These are phyloP conservation scores for Cladosporium sp. DNA, from an alignment of 2,329 filamentous ascomycete species.

Conservation along the genomic window DNA sequence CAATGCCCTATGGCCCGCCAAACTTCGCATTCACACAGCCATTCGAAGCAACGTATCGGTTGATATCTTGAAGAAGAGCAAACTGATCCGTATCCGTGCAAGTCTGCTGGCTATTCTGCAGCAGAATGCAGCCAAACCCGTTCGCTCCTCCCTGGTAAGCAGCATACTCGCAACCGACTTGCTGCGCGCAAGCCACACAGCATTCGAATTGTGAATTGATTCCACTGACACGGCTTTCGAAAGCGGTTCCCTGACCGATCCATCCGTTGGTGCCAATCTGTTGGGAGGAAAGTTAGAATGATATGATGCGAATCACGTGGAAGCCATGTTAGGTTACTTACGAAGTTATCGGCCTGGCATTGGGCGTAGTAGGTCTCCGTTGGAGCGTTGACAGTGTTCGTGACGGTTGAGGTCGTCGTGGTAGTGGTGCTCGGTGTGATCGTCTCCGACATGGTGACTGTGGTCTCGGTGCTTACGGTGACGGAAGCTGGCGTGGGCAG, in stretches of 20 bases:
- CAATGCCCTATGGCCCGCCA: too few species aligned
- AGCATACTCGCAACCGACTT: neutral
- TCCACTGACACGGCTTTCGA: neutral
- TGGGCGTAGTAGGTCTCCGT: neutral
- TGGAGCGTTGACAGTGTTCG: conserved; percentile 5
- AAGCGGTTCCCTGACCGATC: neutral
- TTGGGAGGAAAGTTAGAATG: too few species aligned
- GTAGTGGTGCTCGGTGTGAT: neutral
- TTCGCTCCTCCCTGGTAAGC: neutral
- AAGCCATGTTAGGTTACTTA: too few species aligned
- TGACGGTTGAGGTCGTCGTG: neutral
- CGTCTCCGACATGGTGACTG: neutral
- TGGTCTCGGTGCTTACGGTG: neutral
- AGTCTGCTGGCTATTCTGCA: neutral
- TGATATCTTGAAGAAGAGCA: neutral
- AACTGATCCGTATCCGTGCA: neutral
- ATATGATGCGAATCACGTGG: too few species aligned
- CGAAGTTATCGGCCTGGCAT: conserved; percentile 5
- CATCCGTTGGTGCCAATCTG: neutral
- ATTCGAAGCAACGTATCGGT: neutral
- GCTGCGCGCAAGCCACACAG: neutral
- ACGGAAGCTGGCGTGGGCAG: neutral
- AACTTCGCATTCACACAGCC: neutral
- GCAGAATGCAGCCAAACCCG: neutral
- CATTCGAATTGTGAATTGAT: neutral